Conservation (phyloP, 495 filamentous ascomycete genomes). For the Xylaria grammica region DNA sequence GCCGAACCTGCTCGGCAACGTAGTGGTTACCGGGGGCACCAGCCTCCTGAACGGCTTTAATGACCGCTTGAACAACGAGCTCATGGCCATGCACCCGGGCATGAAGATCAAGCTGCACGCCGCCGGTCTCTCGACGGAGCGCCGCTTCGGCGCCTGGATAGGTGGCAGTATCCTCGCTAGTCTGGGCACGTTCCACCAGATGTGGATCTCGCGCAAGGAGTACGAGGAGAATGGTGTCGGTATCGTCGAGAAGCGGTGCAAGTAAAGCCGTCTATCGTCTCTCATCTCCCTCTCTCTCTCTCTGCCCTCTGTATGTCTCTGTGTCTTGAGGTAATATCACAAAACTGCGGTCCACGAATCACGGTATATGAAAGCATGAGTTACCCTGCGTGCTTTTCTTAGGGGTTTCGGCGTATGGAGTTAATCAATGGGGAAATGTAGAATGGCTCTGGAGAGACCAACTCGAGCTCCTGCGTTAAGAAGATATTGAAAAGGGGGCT, state of each 20-base stretch:
- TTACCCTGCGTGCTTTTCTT: not conserved
- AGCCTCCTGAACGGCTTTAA: conserved; percentile 87
- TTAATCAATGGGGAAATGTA: conserved; percentile 19
- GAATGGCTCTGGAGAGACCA: not conserved
- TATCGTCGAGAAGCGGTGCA: conserved; percentile 80
- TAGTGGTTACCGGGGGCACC: conserved; percentile 90
- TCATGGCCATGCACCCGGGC: conserved; percentile 77
- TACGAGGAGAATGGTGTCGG: conserved; percentile 76
- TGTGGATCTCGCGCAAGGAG: conserved; percentile 93
- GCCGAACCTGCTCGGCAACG: conserved; percentile 79
- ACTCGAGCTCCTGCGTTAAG: not conserved
- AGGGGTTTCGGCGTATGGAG: conserved; percentile 20
- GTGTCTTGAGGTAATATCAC: conserved; percentile 9
- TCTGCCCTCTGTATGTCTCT: conserved; percentile 32
- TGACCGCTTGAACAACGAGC: conserved; percentile 83
- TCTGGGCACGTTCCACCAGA: conserved; percentile 97
- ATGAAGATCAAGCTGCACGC: conserved; percentile 83
- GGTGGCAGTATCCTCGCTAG: conserved; percentile 95
- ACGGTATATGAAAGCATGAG: conserved; percentile 18
- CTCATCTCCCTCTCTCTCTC: not conserved
- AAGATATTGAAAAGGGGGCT: not conserved
- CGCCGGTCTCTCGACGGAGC: conserved; percentile 81
- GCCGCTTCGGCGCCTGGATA: conserved; percentile 92
- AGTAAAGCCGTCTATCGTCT: conserved; percentile 46
- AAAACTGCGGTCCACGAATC: conserved; percentile 11